A percentile compares a stretch with the other conserved stretches of the same genome.
Evolutionary conservation across 1,284 basidiomycete genomes (phyloP).

Genomic region (Cutaneotrichosporon dermatis): DNA sequence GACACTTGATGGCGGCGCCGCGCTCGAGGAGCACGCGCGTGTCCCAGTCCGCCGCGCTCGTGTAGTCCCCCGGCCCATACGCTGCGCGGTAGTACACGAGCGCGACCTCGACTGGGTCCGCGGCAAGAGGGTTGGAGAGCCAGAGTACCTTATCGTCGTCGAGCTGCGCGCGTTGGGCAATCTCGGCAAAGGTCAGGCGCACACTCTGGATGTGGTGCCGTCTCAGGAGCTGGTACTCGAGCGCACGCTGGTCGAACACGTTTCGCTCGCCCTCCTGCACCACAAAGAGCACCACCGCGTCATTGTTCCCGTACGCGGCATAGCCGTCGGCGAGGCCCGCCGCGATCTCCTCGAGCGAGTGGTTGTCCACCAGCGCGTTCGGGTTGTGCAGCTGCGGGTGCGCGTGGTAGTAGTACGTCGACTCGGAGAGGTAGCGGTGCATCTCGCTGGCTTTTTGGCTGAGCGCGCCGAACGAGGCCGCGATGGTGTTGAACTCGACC

Average conservation of each 20-base stretch:
- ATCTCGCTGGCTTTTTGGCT: constrained; percentile 68
- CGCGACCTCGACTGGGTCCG: constrained; percentile 61
- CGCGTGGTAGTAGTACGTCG: constrained; percentile 62
- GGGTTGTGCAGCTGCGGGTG: constrained; percentile 56
- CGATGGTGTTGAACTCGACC: constrained; percentile 98
- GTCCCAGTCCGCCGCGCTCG: constrained; percentile 59
- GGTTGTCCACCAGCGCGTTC: constrained; percentile 68
- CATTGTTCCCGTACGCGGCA: constrained; percentile 57
- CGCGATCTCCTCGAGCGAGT: constrained; percentile 66
- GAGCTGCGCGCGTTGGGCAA: constrained; percentile 56
- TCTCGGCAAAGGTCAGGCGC: constrained; percentile 69
- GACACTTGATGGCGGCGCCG: constrained; percentile 86
- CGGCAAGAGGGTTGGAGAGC: constrained; percentile 47
- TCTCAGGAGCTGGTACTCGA: constrained; percentile 71
- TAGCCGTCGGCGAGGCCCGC: constrained; percentile 77
- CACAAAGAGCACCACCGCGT: constrained; percentile 67
- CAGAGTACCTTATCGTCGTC: constrained; percentile 51
- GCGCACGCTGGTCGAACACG: constrained; percentile 84
- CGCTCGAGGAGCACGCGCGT: constrained; percentile 73
- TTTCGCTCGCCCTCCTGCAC: constrained; percentile 89
- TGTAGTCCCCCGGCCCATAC: constrained; percentile 81
- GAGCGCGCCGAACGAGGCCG: constrained; percentile 80
- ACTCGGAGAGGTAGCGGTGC: constrained; percentile 66
- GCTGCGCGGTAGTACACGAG: constrained; percentile 83
- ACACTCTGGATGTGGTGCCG: constrained; percentile 70